Percentiles rank a stretch among this genome's conserved stretches.
Conservation (phyloP, 768 basidiomycete species). For the Leccinum ochraceum region DNA sequence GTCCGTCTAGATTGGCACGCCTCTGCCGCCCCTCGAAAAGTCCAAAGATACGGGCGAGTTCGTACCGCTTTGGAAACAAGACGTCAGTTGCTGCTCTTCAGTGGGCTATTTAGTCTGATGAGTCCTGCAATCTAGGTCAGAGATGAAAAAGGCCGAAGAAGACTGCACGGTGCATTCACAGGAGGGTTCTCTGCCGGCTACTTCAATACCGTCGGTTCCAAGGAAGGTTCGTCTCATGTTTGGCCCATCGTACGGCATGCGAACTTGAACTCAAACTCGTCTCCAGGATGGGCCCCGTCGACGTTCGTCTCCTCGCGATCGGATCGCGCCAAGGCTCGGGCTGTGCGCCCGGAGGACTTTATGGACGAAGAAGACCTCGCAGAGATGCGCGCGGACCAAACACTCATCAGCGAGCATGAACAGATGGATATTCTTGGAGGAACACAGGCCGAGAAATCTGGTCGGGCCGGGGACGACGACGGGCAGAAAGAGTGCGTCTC, state of each 20-base stretch:
- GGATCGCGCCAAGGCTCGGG: conserved; percentile 64
- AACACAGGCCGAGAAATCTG: conserved; percentile 47
- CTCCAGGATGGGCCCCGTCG: conserved; percentile 88
- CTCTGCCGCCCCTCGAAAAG: conserved; percentile 92
- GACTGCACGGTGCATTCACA: conserved; percentile 98
- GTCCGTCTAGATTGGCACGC: conserved; percentile 79
- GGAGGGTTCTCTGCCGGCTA: conserved; percentile 98
- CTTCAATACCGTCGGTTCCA: conserved; percentile 93
- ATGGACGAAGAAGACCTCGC: conserved; percentile 99
- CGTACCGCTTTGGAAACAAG: conserved; percentile 98
- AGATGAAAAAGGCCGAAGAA: conserved; percentile 89
- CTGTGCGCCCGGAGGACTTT: conserved; percentile 81
- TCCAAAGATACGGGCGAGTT: conserved; percentile 91
- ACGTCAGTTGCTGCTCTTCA: conserved; percentile 50
- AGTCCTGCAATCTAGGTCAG: conserved; percentile 55
- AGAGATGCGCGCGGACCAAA: conserved; percentile 71
- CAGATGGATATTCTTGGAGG: conserved; percentile 70
- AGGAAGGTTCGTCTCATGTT: conserved; percentile 66
- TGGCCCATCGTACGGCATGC: background rate
- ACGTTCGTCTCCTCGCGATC: conserved; percentile 89
- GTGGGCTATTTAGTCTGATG: conserved; percentile 24
- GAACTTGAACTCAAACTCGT: background rate
- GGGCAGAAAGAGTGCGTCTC: conserved; percentile 38
- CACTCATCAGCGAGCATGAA: conserved; percentile 77
- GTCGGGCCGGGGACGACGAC: conserved; percentile 38